Conservation (phyloP, 2,329 filamentous ascomycete genomes). For the Colletotrichum sp. region DNA sequence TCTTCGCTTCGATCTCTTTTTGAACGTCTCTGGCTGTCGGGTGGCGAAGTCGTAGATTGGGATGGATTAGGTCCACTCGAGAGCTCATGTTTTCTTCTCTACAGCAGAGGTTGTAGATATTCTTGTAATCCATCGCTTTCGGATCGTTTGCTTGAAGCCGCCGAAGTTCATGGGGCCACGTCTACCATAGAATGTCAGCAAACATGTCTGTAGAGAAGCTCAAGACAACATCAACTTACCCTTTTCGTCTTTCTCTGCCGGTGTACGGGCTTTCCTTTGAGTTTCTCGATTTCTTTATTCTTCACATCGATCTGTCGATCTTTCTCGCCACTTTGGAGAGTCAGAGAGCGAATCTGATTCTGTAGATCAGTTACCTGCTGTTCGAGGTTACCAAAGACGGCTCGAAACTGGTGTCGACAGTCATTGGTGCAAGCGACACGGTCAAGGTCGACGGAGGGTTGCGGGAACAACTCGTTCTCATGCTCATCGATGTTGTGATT, state of each 20-base stretch:
- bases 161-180: neutral
- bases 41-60: constrained; percentile 27
- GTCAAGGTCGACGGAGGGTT: neutral
- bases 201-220: neutral
- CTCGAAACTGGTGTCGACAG: neutral
- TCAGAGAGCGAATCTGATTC: neutral
- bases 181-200: neutral
- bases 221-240: neutral
- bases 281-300: neutral
- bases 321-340: neutral
- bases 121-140: neutral
- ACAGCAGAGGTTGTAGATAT: constrained; percentile 29
- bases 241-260: neutral
- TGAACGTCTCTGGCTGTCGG: neutral
- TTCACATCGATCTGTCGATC: neutral
- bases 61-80: constrained; percentile 25
- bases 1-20: neutral
- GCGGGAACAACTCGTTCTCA: neutral
- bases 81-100: constrained; percentile 38
- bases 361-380: neutral
- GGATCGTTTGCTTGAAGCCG: neutral
- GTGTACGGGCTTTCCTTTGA: neutral
- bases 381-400: neutral
- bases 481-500: neutral
- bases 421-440: neutral